These are phyloP conservation scores for Venturia asperata DNA, from an alignment of 2,329 filamentous ascomycete species.

Conservation along the genomic window DNA sequence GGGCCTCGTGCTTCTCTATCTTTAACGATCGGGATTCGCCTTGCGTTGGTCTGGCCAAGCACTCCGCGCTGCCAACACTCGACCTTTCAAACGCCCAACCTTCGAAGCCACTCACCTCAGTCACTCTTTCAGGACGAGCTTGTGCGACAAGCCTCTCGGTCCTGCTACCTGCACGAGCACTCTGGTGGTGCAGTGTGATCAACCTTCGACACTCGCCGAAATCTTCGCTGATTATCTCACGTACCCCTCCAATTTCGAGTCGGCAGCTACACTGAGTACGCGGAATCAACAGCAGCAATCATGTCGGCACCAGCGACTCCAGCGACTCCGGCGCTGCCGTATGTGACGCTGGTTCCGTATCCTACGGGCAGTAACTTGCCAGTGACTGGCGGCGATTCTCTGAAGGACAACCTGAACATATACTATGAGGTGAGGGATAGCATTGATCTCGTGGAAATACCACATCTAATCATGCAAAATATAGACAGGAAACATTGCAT, in stretches of 20 bases:
- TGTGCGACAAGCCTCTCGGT: not conserved
- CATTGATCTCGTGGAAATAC: conserved; percentile 19
- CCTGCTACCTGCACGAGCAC: not conserved
- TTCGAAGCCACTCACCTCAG: not conserved
- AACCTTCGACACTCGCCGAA: not conserved
- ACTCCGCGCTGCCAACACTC: not conserved
- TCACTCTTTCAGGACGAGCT: not conserved
- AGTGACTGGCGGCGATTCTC: conserved; percentile 58
- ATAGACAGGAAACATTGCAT: conserved; percentile 73
- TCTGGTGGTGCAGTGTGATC: not conserved
- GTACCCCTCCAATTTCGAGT: not conserved
- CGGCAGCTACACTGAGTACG: not conserved
- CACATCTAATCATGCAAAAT: conserved; percentile 7
- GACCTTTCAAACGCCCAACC: not conserved
- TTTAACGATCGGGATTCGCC: not conserved
- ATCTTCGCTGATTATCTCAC: not conserved
- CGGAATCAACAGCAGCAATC: not conserved
- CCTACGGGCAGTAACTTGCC: conserved; percentile 50
- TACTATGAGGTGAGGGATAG: conserved; percentile 63
- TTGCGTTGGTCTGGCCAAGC: not conserved
- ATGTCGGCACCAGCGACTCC: conserved; percentile 15
- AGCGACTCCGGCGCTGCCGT: conserved; percentile 23
- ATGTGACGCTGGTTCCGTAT: conserved; percentile 43
- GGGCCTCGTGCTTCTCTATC: not conserved
- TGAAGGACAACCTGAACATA: conserved; percentile 68